Conservation (phyloP, 2,329 filamentous ascomycete species). For the Ascochyta clinopodiicola region DNA sequence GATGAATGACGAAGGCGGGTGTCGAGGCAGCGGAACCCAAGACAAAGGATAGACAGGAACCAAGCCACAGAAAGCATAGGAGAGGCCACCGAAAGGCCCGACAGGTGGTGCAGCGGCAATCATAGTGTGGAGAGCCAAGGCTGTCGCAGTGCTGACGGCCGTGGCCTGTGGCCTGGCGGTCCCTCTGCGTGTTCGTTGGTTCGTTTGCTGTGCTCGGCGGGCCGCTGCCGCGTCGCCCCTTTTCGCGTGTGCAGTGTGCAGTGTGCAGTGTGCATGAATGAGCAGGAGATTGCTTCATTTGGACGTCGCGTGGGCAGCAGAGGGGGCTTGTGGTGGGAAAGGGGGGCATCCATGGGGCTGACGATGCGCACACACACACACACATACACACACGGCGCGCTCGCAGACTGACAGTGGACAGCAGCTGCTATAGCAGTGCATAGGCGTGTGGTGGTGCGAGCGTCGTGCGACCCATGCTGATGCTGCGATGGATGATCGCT, state of each 20-base stretch:
- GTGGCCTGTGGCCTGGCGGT: constrained; percentile 12
- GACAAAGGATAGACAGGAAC: not conserved
- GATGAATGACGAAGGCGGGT: constrained; percentile 9
- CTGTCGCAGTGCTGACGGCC: not conserved
- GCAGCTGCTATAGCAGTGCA: no score
- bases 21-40: constrained; percentile 1
- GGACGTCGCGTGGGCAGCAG: constrained; percentile 11
- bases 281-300: constrained; percentile 19
- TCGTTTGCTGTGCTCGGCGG: constrained; percentile 27
- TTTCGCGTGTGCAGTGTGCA: constrained; percentile 1
- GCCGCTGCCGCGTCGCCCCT: constrained; percentile 25
- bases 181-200: constrained; percentile 12
- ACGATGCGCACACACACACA: not conserved
- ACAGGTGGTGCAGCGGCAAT: constrained; percentile 29
- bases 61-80: constrained; percentile 24
- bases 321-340: constrained; percentile 7
- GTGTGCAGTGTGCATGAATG: constrained; percentile 23
- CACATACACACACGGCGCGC: no score
- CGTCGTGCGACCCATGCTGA: not conserved
- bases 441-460: constrained; percentile 8
- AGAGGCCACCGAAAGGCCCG: constrained; percentile 20
- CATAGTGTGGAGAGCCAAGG: constrained; percentile 43
- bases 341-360: constrained; percentile 10
- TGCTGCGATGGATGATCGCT: not conserved
- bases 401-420: no score